These are phyloP conservation scores for Chrysopogon serrulatus DNA, from an alignment of 176 grass and related monocot genomes.

Conservation along the genomic window DNA sequence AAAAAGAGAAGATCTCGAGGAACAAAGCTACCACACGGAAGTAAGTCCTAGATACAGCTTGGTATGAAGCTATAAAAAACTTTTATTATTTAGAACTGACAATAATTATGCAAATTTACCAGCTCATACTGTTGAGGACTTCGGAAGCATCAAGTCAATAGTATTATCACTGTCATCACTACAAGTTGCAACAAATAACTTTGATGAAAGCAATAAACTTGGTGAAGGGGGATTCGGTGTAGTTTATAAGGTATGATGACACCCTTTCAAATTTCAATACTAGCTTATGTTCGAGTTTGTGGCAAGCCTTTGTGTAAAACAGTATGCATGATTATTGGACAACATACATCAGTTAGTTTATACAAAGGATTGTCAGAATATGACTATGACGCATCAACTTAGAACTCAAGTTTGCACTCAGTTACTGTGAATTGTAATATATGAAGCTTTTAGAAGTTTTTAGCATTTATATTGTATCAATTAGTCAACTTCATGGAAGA, in stretches of 20 bases:
- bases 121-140: neutral
- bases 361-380: neutral
- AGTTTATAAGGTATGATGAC: conserved; percentile 34
- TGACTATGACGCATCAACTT: neutral
- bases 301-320: neutral
- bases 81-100: neutral
- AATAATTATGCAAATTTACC: neutral
- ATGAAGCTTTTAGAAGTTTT: neutral
- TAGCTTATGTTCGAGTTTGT: neutral
- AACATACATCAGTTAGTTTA: neutral
- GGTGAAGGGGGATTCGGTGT: conserved; percentile 32
- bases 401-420: neutral
- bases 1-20: neutral
- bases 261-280: neutral
- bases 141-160: conserved; percentile 22
- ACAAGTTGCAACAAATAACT: conserved; percentile 28
- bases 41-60: neutral
- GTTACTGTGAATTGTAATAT: too few relatives aligned
- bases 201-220: conserved; percentile 23
- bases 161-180: conserved; percentile 15
- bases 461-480: neutral
- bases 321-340: neutral
- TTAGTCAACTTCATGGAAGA: neutral
- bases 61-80: neutral
- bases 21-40: neutral